phyloP scores from a whole-genome alignment of 106 monocot species.

The Dioscorea dumetorum region DNA sequence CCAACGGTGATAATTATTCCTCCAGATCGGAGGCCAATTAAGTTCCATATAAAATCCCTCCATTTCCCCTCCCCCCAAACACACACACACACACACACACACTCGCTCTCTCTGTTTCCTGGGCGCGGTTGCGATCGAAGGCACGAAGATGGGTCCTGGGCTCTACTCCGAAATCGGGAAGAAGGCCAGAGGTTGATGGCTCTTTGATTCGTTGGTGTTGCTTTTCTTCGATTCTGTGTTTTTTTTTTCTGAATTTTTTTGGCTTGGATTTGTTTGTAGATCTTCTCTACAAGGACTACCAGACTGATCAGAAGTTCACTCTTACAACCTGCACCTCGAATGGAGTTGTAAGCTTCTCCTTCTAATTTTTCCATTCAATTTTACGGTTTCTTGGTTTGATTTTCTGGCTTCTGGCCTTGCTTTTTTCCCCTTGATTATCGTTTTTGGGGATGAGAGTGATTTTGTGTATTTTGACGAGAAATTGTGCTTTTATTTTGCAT shows the following conservation, averaged over 20 bases:
- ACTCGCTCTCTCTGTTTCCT: not conserved
- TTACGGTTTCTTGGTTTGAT: not conserved
- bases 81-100: too few species aligned
- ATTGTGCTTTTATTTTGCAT: too few species aligned
- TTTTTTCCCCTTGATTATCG: not conserved
- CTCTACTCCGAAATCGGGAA: slow-evolving; percentile 75
- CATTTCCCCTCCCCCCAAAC: not conserved
- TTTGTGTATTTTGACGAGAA: too few species aligned
- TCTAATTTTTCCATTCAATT: not conserved
- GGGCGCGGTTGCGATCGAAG: not conserved
- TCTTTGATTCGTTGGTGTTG: not conserved
- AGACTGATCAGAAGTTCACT: slow-evolving; percentile 66
- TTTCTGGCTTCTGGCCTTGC: not conserved
- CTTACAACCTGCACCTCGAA: slow-evolving; percentile 50
- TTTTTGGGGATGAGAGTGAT: not conserved
- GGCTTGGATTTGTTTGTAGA: slow-evolving; percentile 19
- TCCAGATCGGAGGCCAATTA: too few species aligned
- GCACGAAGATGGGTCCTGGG: slow-evolving; percentile 45
- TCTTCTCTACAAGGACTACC: slow-evolving; percentile 69
- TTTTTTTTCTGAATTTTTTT: slow-evolving; percentile 1
- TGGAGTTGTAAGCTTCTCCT: slow-evolving; percentile 46
- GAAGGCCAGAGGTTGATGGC: slow-evolving; percentile 52
- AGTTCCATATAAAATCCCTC: too few species aligned
- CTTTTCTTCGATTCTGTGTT: not conserved
- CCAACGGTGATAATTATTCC: too few species aligned